Base-by-base conservation (phyloP, 2,329 filamentous ascomycete genomes). In the Fusarium irregulare region DNA sequence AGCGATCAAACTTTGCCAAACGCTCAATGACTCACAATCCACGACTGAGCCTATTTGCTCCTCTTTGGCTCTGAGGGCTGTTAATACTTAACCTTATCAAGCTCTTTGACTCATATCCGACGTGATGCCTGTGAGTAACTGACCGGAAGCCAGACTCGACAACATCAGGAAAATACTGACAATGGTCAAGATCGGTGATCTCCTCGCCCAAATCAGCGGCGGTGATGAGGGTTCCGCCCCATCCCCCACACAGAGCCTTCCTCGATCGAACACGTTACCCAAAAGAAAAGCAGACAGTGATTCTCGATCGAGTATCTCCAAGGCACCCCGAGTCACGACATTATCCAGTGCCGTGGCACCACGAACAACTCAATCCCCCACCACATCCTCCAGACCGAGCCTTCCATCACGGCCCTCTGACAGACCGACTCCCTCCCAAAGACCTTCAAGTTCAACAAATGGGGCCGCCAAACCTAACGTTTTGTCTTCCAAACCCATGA, bases 201-300 rank as follows among this genome's bases (percentile, higher is more conserved):
- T 80, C 51, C 72, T 80, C 34, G 88, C 87, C 70, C 86, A 88
- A 76, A 91, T 91, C 70, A 87, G 83, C 69, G 88, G 83, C 68
- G 88, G 84, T 67, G 83, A 85, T 54, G 83, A 85, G 55, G 68
- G 64, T 76, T 79, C 83, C 72, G 73, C 83, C 16, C 73, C 76
- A 46, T 73, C 74, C 51, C 61, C 80, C 45, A 71, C 80, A 18
- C 72, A 80, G 10, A 73, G 76, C 34, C 64, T 76, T 18, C 63
- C 67, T 21, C 75, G 76, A 58, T 62, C 73, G 8, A 74, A 64
- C 32, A 66, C 73, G 14, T 55, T 78, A 28, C 77, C 81, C 40
- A 91, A 91, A 78, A 84, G 88, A 69, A 91, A 90, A 75, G 85
- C 87, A 50, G 85, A 86, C 37, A 82, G 85, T 63, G 84, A 88